A percentile compares a stretch with the other conserved stretches of the same genome.
phyloP scores from a whole-genome alignment of 1,284 basidiomycete species.

The Apiotrichum sp. region DNA sequence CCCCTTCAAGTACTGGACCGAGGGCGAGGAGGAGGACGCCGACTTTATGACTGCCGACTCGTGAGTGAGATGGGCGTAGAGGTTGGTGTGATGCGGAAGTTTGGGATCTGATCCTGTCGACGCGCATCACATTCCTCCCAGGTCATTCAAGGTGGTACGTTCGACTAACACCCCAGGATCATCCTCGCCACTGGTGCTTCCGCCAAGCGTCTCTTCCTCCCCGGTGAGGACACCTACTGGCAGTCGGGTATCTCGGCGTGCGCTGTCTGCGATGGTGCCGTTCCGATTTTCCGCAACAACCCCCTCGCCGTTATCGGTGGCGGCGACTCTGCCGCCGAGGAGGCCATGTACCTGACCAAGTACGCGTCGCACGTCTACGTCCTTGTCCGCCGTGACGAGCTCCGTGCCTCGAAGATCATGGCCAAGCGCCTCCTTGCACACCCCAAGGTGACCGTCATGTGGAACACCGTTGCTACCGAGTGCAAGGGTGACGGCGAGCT shows the following conservation, averaged over 20 bases:
- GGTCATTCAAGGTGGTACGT: background rate
- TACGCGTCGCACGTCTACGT: slow-evolving; percentile 95
- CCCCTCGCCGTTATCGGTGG: slow-evolving; percentile 95
- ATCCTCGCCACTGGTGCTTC: slow-evolving; percentile 97
- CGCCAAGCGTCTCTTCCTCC: slow-evolving; percentile 83
- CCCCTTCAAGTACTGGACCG: slow-evolving; percentile 97
- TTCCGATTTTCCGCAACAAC: slow-evolving; percentile 98
- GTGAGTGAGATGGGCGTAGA: slow-evolving; percentile 16
- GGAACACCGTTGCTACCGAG: slow-evolving; percentile 77
- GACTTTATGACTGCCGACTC: slow-evolving; percentile 76
- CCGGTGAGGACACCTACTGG: slow-evolving; percentile 95
- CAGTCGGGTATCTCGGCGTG: slow-evolving; percentile 97
- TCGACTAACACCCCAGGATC: slow-evolving; percentile 46
- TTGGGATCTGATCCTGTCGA: background rate
- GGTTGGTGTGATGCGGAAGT: background rate
- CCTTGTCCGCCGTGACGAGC: slow-evolving; percentile 83
- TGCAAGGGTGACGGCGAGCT: slow-evolving; percentile 94
- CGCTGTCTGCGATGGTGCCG: slow-evolving; percentile 97
- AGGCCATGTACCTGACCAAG: slow-evolving; percentile 90
- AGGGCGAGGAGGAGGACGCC: slow-evolving; percentile 75
- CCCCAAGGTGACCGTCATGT: slow-evolving; percentile 71
- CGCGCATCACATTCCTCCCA: too few relatives aligned
- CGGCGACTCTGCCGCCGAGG: slow-evolving; percentile 97
- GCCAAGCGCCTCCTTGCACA: slow-evolving; percentile 83
- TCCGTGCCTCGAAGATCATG: slow-evolving; percentile 98